Evolutionary conservation across 176 grass and related monocot genomes (phyloP).

Genomic region (Zizania latifolia): DNA sequence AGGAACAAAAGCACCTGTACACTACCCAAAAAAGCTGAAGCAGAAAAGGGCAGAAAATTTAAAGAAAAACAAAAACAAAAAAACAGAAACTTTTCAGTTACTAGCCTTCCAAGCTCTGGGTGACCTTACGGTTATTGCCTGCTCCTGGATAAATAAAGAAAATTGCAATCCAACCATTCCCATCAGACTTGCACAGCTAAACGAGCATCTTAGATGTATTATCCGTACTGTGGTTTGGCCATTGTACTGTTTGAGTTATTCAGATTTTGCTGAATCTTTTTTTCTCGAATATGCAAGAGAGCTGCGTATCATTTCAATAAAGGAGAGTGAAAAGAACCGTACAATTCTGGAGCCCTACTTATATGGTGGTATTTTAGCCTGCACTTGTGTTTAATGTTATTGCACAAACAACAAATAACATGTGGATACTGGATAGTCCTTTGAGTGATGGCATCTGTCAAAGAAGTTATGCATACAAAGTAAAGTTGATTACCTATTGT

Average conservation of each 20-base stretch:
- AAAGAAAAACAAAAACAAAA: too few species aligned
- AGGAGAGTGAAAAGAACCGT: too few species aligned
- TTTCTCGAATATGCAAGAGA: too few species aligned
- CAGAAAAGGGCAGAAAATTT: too few species aligned
- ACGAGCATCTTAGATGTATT: neutral
- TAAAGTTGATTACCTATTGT: neutral
- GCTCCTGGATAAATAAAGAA: too few species aligned
- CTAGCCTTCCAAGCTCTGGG: neutral
- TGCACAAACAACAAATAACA: neutral
- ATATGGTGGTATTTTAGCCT: neutral
- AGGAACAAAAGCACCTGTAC: neutral
- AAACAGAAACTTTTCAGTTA: neutral
- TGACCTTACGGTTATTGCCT: too few species aligned
- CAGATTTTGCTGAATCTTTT: neutral
- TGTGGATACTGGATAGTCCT: neutral
- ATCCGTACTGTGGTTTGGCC: neutral
- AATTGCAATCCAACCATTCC: neutral
- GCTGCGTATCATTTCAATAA: too few species aligned
- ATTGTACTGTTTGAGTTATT: neutral
- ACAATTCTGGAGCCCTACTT: too few species aligned
- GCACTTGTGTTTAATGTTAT: neutral
- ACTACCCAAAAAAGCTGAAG: neutral
- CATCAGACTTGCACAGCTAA: neutral
- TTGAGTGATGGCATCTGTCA: neutral
- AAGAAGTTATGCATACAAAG: neutral